Conservation (phyloP, 768 basidiomycete species). For the Mycena rebaudengoi region DNA sequence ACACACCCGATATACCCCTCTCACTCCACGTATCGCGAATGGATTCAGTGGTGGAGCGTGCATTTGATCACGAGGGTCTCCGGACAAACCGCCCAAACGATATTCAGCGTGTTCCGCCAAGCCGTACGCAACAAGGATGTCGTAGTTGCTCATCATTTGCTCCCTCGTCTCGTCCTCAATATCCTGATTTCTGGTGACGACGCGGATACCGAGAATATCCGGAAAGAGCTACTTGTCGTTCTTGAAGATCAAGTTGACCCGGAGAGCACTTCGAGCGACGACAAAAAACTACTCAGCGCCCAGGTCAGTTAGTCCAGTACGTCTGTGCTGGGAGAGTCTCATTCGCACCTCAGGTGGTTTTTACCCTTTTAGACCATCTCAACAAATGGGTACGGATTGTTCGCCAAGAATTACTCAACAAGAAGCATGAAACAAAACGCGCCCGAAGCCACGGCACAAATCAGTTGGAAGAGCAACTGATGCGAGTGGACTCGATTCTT, state of each 20-base stretch:
- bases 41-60: conserved; percentile 91
- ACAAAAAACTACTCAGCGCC: conserved; percentile 92
- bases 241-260: conserved; percentile 86
- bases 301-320: conserved; percentile 63
- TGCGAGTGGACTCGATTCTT: conserved; percentile 81
- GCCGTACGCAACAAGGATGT: conserved; percentile 90
- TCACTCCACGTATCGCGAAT: conserved; percentile 89
- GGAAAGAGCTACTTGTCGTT: conserved; percentile 79
- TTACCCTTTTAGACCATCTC: conserved; percentile 93
- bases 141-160: conserved; percentile 88
- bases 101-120: conserved; percentile 83
- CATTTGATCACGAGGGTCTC: conserved; percentile 78
- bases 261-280: conserved; percentile 63
- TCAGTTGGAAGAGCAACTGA: conserved; percentile 66
- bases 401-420: conserved; percentile 66
- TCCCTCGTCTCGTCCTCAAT: conserved; percentile 92
- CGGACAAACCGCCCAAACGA: conserved; percentile 62
- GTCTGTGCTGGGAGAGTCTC: background rate
- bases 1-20: conserved; percentile 81
- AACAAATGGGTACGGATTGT: conserved; percentile 87
- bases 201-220: conserved; percentile 68
- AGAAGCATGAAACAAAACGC: conserved; percentile 62
- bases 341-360: conserved; percentile 73
- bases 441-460: conserved; percentile 47
- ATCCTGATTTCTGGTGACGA: conserved; percentile 80